These are phyloP conservation scores for Chytridium lagenaria DNA, from an alignment of 371 early-diverging fungal species.

Conservation along the genomic window DNA sequence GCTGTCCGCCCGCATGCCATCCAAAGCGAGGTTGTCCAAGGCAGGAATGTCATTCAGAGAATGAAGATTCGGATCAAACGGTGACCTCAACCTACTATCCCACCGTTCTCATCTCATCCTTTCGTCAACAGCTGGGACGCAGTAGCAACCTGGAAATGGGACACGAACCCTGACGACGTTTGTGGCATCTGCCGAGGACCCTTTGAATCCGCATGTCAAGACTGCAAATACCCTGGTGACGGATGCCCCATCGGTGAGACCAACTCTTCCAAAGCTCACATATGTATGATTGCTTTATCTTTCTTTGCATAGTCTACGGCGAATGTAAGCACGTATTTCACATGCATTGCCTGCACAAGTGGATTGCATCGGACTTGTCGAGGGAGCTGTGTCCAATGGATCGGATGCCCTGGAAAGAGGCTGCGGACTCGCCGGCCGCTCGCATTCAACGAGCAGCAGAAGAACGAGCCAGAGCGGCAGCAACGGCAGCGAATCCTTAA, in stretches of 20 bases:
- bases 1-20: too few relatives aligned
- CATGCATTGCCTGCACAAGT: conserved; percentile 85
- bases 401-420: conserved; percentile 69
- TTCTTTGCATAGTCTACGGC: conserved; percentile 69
- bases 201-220: conserved; percentile 83
- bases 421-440: not conserved
- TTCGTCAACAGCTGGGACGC: conserved; percentile 63
- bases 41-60: too few relatives aligned
- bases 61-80: too few relatives aligned
- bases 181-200: conserved; percentile 85
- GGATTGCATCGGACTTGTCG: conserved; percentile 73
- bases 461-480: not conserved
- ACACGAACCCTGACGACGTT: conserved; percentile 71
- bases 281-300: not conserved
- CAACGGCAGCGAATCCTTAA: too few relatives aligned
- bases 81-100: too few relatives aligned
- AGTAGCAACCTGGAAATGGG: conserved; percentile 79
- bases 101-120: too few relatives aligned
- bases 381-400: conserved; percentile 86
- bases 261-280: not conserved
- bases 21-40: too few relatives aligned
- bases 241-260: conserved; percentile 76
- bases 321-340: conserved; percentile 89
- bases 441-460: not conserved
- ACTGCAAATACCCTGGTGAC: conserved; percentile 85